Conservation (phyloP, 208 protist genomes). For the Acanthamoeba sp. region DNA sequence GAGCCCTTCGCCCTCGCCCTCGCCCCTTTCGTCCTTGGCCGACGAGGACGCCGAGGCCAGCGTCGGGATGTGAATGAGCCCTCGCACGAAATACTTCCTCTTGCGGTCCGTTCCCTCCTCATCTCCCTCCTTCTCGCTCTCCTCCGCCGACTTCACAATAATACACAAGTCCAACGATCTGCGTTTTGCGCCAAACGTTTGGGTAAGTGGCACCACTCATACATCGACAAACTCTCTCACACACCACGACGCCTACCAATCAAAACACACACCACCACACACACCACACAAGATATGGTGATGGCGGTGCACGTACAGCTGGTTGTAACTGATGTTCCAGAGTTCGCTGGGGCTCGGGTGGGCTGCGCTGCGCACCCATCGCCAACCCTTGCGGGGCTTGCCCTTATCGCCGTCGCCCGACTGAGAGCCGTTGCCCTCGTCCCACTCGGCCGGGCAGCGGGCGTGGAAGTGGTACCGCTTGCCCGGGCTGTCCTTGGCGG, state of each 20-base stretch:
- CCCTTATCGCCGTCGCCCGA: neutral
- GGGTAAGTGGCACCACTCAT: neutral
- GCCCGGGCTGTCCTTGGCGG: neutral
- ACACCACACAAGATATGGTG: neutral
- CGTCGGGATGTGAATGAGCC: constrained; percentile 48
- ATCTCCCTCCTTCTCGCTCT: neutral
- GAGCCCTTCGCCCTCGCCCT: constrained; percentile 15
- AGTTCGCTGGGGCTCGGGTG: constrained; percentile 30
- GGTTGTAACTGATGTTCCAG: constrained; percentile 38
- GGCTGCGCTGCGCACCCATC: constrained; percentile 38
- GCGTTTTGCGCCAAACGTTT: neutral
- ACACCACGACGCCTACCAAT: neutral
- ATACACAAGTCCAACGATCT: constrained; percentile 45
- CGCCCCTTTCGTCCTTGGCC: neutral
- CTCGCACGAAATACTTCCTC: constrained; percentile 38
- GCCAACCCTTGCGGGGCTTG: constrained; percentile 34
- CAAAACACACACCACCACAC: neutral
- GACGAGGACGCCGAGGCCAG: constrained; percentile 34
- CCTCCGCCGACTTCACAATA: constrained; percentile 45
- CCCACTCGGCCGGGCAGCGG: constrained; percentile 31
- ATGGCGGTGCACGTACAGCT: neutral
- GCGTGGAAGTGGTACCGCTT: constrained; percentile 52
- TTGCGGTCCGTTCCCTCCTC: constrained; percentile 6
- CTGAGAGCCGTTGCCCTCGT: neutral
- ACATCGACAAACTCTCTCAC: neutral